Evolutionary conservation across 139 green algal genomes (phyloP).

Genomic region (Chlamydomonas eustigma): DNA sequence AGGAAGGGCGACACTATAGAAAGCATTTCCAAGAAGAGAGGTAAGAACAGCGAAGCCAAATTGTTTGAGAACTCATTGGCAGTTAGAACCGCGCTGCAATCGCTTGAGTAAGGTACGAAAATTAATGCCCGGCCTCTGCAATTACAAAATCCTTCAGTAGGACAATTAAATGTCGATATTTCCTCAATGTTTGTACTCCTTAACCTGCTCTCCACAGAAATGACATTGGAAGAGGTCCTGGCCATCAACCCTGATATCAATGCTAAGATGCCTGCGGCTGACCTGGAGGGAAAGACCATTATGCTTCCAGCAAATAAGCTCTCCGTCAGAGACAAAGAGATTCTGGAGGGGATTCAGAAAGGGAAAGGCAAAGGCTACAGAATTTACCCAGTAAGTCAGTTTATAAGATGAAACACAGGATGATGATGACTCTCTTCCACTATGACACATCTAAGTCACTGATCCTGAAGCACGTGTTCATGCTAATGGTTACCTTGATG

Average conservation of each 20-base stretch:
- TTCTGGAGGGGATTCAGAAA: slow-evolving; percentile 67
- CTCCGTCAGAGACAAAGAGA: slow-evolving; percentile 73
- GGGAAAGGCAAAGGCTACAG: slow-evolving; percentile 46
- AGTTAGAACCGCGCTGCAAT: not conserved
- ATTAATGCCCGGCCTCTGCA: not conserved
- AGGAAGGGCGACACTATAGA: slow-evolving; percentile 74
- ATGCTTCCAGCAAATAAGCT: slow-evolving; percentile 74
- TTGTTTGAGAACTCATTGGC: not conserved
- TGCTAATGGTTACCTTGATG: no score
- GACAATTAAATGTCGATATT: not conserved
- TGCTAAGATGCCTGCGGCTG: slow-evolving; percentile 31
- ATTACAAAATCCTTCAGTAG: not conserved
- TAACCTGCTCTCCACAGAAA: slow-evolving; percentile 32
- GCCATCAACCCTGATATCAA: slow-evolving; percentile 54
- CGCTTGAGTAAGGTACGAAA: not conserved
- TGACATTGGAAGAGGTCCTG: slow-evolving; percentile 56
- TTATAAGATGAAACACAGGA: no score
- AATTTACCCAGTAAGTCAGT: slow-evolving; percentile 53
- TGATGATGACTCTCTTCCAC: no score
- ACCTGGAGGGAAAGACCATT: slow-evolving; percentile 61
- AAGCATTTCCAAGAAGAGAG: slow-evolving; percentile 75
- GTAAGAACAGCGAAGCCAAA: slow-evolving; percentile 33
- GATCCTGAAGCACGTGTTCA: no score
- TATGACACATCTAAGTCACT: no score
- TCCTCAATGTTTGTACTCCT: not conserved